Evolutionary conservation across 73 alveolate species (phyloP), one percentile per base, ranked within the genome.

Genomic region (Effrenium voratum): DNA sequence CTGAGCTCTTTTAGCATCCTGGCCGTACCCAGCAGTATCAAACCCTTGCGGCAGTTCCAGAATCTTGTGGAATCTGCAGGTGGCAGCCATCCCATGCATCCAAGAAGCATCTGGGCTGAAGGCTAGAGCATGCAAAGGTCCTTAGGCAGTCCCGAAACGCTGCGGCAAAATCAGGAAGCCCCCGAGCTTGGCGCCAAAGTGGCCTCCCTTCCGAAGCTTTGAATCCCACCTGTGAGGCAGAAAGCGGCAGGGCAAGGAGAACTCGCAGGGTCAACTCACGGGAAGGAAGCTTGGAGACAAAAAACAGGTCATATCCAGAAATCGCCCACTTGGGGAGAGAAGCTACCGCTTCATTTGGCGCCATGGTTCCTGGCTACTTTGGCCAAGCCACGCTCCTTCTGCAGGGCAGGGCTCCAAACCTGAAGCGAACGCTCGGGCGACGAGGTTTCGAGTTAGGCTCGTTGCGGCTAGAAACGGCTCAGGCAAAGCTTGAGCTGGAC

Each of bases 71-170:
- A n/a, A n/a, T n/a, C n/a, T n/a, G n/a, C n/a, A n/a, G n/a, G n/a
- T n/a, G n/a, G n/a, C n/a, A n/a, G n/a, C n/a, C n/a, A n/a, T n/a
- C n/a, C n/a, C n/a, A n/a, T n/a, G 13, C 45, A 24, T 45, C 94
- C 63, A 24, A 86, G 94, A 81, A 60, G 60, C 94, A 59, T 86
- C 94, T 6, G 94, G 94, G 75, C 94, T 86, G 81, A 86, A 86
- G 38, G 94, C 94, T 82, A 86, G 28, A 26, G 94, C 94, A 60
- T 86, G 94, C 63, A 86, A 55, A 28, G 94, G 94, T 49, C 94
- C 94, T 86, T 5, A 13, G 12, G 22, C 22, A 55, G 47, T n/a
- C 19, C 47, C 82, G 19, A 73, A 15, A n/a, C 34, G 34, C n/a
- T 73, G 52, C 83, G 5, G 76, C 76, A 22, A 60, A 60, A 72